Conservation (phyloP, 1,139 yeast species). For the Taphrina flavorubra region DNA sequence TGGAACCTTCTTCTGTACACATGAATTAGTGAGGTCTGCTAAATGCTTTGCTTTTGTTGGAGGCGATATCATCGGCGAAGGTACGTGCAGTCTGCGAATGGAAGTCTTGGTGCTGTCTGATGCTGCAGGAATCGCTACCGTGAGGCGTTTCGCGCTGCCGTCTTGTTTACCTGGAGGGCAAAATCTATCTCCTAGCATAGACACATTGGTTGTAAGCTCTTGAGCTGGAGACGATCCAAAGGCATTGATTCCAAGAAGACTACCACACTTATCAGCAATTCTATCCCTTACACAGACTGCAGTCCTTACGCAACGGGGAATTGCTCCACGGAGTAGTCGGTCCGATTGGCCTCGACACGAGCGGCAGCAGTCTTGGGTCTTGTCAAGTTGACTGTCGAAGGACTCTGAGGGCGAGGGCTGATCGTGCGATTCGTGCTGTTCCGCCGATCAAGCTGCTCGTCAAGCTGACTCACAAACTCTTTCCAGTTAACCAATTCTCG, state of each 20-base stretch:
- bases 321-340: neutral
- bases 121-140: neutral
- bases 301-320: neutral
- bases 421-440: neutral
- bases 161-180: neutral
- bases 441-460: neutral
- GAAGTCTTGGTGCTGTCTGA: neutral
- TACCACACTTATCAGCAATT: neutral
- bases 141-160: neutral
- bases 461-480: conserved; percentile 11
- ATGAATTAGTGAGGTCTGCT: neutral
- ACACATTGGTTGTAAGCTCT: neutral
- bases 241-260: neutral
- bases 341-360: neutral
- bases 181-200: neutral
- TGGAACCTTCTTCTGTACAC: neutral
- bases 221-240: neutral
- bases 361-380: conserved; percentile 2
- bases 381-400: neutral
- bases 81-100: neutral
- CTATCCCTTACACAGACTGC: neutral
- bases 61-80: neutral
- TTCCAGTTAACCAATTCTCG: conserved; percentile 12
- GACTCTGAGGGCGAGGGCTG: neutral
- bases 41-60: neutral